These are phyloP conservation scores for Aspergillus uvarum DNA, from an alignment of 2,329 filamentous ascomycete genomes.

Conservation along the genomic window DNA sequence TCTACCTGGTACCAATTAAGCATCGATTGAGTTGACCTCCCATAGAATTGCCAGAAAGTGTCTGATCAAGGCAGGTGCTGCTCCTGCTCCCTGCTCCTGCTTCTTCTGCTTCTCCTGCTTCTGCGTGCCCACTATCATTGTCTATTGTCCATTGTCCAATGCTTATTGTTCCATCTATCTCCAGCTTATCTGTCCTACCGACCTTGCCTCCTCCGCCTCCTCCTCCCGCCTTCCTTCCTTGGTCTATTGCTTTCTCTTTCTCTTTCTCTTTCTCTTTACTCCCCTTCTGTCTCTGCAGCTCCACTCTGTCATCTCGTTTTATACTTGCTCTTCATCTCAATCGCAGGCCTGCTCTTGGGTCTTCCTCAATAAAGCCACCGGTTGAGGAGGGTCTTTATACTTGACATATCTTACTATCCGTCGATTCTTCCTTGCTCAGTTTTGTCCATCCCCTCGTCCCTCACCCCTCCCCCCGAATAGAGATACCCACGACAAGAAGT, in stretches of 20 bases:
- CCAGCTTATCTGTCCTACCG: too few species aligned
- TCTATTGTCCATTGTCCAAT: too few species aligned
- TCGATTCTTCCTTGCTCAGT: slow-evolving; percentile 21
- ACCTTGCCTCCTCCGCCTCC: too few species aligned
- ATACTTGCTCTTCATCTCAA: slow-evolving; percentile 7
- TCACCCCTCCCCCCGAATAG: slow-evolving; percentile 20
- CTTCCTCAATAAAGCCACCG: neutral
- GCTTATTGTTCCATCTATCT: too few species aligned
- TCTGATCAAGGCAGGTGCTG: neutral
- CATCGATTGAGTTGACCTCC: too few species aligned
- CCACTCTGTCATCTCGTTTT: neutral
- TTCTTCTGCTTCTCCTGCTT: too few species aligned
- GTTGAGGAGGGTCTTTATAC: slow-evolving; percentile 14
- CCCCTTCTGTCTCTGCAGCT: neutral
- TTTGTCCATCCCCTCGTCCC: slow-evolving; percentile 29
- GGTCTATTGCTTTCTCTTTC: neutral
- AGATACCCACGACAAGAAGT: slow-evolving; percentile 15
- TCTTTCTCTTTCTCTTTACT: neutral
- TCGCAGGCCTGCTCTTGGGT: slow-evolving; percentile 1
- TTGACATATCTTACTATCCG: slow-evolving; percentile 21
- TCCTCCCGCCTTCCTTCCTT: neutral
- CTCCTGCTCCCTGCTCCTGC: neutral
- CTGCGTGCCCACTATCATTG: too few species aligned
- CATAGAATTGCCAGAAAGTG: too few species aligned
- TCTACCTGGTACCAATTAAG: too few species aligned